Evolutionary conservation across 208 protist species (phyloP), one percentile per base, ranked within the genome.

Genomic region (Wallacemonas rigidus): DNA sequence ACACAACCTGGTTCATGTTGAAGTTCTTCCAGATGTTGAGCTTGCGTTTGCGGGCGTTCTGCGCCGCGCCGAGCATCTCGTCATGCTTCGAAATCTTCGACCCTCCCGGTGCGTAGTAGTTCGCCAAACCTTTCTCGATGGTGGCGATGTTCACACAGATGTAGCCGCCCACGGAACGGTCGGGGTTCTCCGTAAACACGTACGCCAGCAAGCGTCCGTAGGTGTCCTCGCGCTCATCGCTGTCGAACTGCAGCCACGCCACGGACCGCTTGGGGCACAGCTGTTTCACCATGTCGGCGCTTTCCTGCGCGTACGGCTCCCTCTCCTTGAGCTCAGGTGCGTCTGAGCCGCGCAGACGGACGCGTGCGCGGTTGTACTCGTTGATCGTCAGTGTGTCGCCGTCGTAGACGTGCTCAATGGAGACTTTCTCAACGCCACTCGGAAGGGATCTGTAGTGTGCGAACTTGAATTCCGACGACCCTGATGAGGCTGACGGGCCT

Each of bases 311-410:
- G 72, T 76, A 91, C 1, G 78, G 74, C 74, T 91, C 87, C 40
- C 71, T 53, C 63, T 72, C 74, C 48, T 76, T 79, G 14, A 87
- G 72, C 69, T 87, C 81, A 35, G 87, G 87, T 1, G 83, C 71
- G 58, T 89, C 81, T 60, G 88, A 79, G 61, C 87, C 83, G 15
- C 85, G 74, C 48, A 91, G 69, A 1, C 87, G 87, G 2, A 67
- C 64, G 12, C 56, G 39, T 8, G 50, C 70, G 5, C 71, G 47
- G 68, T 85, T 69, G 26, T 79, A 60, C 53, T 81, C 72, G n/a
- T 57, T 55, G 12, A 91, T 72, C 5, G 83, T 91, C 26, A 91
- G 69, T 1, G 83, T 91, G 71, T 91, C 87, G 15, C 87, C 87
- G 54, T 89, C 83, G 70, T 89, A 89, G 51, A 91, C 87, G 74